phyloP scores from a whole-genome alignment of 805 yeast species.

The Pichia eremophila region DNA sequence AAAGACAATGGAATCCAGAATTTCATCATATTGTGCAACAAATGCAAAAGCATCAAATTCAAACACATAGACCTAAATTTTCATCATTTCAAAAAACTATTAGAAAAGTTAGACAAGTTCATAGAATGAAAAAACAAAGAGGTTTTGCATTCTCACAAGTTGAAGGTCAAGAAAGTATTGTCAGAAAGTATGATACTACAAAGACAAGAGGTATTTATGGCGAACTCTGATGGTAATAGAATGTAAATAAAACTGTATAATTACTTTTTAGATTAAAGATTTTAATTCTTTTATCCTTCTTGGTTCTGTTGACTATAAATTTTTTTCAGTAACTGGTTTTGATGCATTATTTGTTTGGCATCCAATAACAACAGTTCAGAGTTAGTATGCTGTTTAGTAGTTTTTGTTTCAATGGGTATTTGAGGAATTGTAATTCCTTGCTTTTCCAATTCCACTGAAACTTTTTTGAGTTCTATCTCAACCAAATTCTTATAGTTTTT shows the following conservation, averaged over 20 bases:
- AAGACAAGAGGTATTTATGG: slow-evolving; percentile 39
- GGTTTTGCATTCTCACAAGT: slow-evolving; percentile 98
- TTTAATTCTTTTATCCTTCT: too few relatives aligned
- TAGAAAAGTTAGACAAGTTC: slow-evolving; percentile 94
- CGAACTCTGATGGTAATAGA: slow-evolving; percentile 18
- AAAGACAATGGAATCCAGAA: slow-evolving; percentile 86
- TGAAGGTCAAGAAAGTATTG: slow-evolving; percentile 85
- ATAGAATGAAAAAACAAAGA: slow-evolving; percentile 94
- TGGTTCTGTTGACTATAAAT: too few relatives aligned
- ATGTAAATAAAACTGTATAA: background rate
- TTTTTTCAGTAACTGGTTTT: too few relatives aligned
- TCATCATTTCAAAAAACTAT: slow-evolving; percentile 96
- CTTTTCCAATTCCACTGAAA: background rate
- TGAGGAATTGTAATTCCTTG: background rate
- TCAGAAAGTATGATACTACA: slow-evolving; percentile 93
- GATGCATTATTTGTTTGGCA: background rate
- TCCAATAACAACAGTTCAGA: background rate
- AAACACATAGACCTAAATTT: slow-evolving; percentile 90
- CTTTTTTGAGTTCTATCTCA: background rate
- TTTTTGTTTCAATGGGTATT: background rate
- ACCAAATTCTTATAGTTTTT: background rate
- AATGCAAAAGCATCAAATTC: slow-evolving; percentile 89
- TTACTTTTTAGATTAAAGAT: too few relatives aligned
- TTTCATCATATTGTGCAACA: slow-evolving; percentile 93
- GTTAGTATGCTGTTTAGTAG: background rate